Percentiles rank a stretch among this genome's conserved stretches.
phyloP scores from a whole-genome alignment of 352 stramenopile genomes.

The Detonula confervacea region DNA sequence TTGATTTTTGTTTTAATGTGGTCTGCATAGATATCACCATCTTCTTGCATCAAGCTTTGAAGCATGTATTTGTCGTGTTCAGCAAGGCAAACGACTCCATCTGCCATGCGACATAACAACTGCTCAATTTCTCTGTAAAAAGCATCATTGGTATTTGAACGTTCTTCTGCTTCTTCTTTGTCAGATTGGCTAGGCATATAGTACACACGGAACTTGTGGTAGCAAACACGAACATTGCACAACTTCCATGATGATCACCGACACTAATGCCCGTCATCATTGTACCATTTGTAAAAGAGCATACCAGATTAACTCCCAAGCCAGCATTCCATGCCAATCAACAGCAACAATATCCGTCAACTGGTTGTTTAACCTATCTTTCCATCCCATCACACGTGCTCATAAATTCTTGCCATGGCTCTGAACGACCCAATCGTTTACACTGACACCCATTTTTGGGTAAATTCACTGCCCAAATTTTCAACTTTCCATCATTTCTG shows the following conservation, averaged over 20 bases:
- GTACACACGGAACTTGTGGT: constrained; percentile 70
- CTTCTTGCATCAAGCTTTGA: constrained; percentile 17
- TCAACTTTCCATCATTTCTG: constrained; percentile 9
- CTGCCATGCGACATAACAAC: constrained; percentile 37
- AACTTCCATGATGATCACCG: not conserved
- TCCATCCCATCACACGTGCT: not conserved
- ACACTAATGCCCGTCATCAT: no score
- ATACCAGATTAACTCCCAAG: constrained; percentile 20
- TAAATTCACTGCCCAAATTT: constrained; percentile 41
- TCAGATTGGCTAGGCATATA: constrained; percentile 9
- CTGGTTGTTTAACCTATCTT: not conserved
- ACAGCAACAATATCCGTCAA: constrained; percentile 34
- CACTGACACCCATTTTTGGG: constrained; percentile 14
- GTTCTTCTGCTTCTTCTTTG: not conserved
- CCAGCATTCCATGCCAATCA: constrained; percentile 52
- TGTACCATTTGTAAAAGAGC: not conserved
- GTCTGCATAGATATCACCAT: constrained; percentile 3
- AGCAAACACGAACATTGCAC: constrained; percentile 12
- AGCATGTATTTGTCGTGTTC: constrained; percentile 38
- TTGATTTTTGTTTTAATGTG: constrained; percentile 17
- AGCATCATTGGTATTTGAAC: constrained; percentile 11
- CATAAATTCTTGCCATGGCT: constrained; percentile 37
- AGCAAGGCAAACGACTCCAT: constrained; percentile 46
- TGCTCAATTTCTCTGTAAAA: constrained; percentile 57
- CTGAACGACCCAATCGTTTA: constrained; percentile 30